Conservation (phyloP, 2,329 filamentous ascomycete genomes). For the Didymella sp. region DNA sequence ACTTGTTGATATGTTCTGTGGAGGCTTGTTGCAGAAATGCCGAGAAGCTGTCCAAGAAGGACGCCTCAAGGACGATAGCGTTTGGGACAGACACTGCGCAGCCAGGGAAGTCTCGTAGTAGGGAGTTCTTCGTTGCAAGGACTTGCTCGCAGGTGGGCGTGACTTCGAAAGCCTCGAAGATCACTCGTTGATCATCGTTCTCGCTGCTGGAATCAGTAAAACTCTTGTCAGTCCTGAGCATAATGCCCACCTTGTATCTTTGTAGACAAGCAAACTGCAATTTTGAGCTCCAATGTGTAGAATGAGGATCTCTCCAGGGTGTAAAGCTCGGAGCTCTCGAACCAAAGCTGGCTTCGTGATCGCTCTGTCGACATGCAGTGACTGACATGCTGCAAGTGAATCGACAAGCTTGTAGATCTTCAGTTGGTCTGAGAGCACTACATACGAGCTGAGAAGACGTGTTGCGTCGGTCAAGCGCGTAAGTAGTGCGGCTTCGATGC, state of each 20-base stretch:
- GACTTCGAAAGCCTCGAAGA: slow-evolving; percentile 69
- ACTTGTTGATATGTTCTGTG: slow-evolving; percentile 60
- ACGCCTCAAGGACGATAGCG: slow-evolving; percentile 45
- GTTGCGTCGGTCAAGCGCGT: slow-evolving; percentile 38
- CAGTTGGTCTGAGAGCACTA: slow-evolving; percentile 15
- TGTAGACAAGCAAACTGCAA: slow-evolving; percentile 55
- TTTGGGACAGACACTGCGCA: slow-evolving; percentile 57
- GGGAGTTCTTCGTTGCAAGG: slow-evolving; percentile 58
- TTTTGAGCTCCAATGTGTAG: slow-evolving; percentile 59
- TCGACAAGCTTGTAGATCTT: slow-evolving; percentile 25
- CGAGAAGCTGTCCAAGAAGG: slow-evolving; percentile 59
- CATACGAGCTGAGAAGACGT: slow-evolving; percentile 23
- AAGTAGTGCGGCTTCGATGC: slow-evolving; percentile 40
- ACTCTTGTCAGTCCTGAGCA: slow-evolving; percentile 2
- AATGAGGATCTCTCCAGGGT: slow-evolving; percentile 46
- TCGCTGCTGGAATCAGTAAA: slow-evolving; percentile 19
- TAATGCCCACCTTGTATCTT: slow-evolving; percentile 41
- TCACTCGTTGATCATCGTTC: slow-evolving; percentile 28
- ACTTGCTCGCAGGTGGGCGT: slow-evolving; percentile 62
- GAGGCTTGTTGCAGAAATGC: slow-evolving; percentile 65
- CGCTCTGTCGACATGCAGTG: slow-evolving; percentile 33
- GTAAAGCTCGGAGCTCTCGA: slow-evolving; percentile 27
- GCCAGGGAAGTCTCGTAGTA: slow-evolving; percentile 68
- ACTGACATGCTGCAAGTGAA: slow-evolving; percentile 25
- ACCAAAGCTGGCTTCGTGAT: slow-evolving; percentile 33